Conservation (phyloP, 2,329 filamentous ascomycete genomes). For the Cordyceps farinosa region DNA sequence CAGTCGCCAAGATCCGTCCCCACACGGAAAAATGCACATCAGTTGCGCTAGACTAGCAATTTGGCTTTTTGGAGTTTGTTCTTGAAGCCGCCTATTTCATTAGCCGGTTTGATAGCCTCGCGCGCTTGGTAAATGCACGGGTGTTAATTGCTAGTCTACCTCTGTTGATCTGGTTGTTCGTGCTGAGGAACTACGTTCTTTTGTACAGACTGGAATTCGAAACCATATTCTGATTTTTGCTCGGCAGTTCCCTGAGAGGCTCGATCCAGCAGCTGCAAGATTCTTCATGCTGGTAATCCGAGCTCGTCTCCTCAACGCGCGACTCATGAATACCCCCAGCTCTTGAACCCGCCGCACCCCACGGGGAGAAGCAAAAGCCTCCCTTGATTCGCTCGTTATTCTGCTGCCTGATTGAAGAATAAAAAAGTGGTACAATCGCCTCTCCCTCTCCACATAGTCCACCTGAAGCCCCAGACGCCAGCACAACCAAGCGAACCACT, state of each 20-base stretch:
- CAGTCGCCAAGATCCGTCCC: not conserved
- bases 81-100: no score
- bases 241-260: not conserved
- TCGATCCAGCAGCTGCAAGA: not conserved
- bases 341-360: not conserved
- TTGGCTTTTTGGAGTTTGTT: no score
- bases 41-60: no score
- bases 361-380: not conserved
- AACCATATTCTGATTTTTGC: not conserved
- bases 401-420: constrained; percentile 3
- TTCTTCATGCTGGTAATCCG: not conserved
- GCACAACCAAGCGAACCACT: no score
- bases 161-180: no score
- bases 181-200: no score
- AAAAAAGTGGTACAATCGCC: not conserved
- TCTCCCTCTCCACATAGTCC: not conserved
- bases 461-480: not conserved
- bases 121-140: no score
- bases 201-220: not conserved
- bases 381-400: constrained; percentile 4
- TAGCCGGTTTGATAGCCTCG: no score
- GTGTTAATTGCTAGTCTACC: no score
- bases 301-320: not conserved
- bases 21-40: no score
- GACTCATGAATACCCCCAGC: not conserved